Evolutionary conservation across 176 grass and related monocot species (phyloP).

Genomic region (Lolium rigidum): DNA sequence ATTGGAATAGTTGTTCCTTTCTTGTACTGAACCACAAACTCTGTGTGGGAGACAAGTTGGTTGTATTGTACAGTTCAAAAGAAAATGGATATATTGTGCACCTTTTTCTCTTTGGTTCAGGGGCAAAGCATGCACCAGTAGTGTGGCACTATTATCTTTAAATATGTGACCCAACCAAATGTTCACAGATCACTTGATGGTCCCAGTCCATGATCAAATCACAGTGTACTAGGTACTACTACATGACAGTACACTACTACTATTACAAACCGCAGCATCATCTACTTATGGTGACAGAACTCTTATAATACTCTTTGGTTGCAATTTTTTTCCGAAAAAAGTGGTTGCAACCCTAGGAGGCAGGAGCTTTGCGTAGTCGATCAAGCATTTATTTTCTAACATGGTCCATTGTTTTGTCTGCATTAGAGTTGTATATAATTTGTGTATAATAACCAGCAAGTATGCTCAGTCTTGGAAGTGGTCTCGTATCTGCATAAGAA

Average conservation of each 20-base stretch:
- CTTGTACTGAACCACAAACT: not conserved
- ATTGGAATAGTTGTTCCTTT: not conserved
- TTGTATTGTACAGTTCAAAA: not conserved
- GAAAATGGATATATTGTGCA: not conserved
- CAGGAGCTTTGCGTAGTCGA: conserved; percentile 5
- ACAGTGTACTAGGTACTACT: conserved; percentile 40
- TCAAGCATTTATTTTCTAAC: not conserved
- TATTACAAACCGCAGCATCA: not conserved
- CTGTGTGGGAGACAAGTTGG: not conserved
- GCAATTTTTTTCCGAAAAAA: too few relatives aligned
- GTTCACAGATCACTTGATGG: conserved; percentile 11
- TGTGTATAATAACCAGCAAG: not conserved
- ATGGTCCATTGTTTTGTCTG: not conserved
- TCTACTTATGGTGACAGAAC: not conserved
- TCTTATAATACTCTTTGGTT: not conserved
- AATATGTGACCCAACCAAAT: conserved; percentile 13
- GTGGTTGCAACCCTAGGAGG: not conserved
- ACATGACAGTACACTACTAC: conserved; percentile 7
- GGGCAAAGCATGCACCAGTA: not conserved
- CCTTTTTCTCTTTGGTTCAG: not conserved
- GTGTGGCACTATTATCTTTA: conserved; percentile 24
- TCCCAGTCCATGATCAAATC: conserved; percentile 39
- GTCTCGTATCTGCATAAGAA: not conserved
- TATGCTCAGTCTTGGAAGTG: not conserved
- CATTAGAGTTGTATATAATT: not conserved